These are phyloP conservation scores for Trypanosoma melophagium DNA, from an alignment of 208 protist species.

Conservation along the genomic window DNA sequence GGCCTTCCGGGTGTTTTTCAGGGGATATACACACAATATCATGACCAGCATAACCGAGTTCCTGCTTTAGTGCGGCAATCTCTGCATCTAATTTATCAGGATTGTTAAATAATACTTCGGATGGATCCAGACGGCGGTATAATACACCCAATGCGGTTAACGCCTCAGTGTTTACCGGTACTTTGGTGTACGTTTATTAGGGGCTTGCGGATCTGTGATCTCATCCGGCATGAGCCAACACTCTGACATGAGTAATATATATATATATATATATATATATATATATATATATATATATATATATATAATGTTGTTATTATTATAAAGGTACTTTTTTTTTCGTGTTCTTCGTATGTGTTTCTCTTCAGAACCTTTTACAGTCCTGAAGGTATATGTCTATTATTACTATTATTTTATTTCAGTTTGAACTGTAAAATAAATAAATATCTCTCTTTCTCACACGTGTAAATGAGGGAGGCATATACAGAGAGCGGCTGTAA, in stretches of 20 bases:
- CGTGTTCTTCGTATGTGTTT: too few relatives aligned
- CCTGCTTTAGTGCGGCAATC: conserved; percentile 35
- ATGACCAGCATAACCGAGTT: conserved; percentile 48
- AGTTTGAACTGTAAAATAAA: too few relatives aligned
- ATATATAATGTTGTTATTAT: too few relatives aligned
- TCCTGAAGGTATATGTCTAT: too few relatives aligned
- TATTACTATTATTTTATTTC: too few relatives aligned
- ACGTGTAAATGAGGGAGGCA: too few relatives aligned
- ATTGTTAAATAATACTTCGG: conserved; percentile 21
- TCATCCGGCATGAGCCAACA: conserved; percentile 57
- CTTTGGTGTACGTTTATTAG: conserved; percentile 52
- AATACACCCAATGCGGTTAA: conserved; percentile 41
- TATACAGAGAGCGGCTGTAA: too few relatives aligned
- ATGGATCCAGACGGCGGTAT: conserved; percentile 37
- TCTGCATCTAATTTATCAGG: conserved; percentile 31
- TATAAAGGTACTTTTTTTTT: too few relatives aligned
- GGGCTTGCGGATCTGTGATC: conserved; percentile 42
- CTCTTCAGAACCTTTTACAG: too few relatives aligned
- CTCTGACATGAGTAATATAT: conserved; percentile 53
- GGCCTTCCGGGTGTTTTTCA: conserved; percentile 20
- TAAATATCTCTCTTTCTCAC: too few relatives aligned
- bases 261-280: too few relatives aligned
- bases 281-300: too few relatives aligned
- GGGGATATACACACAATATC: conserved; percentile 49
- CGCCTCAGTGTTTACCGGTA: conserved; percentile 42